Conservation (phyloP, 2,329 filamentous ascomycete species). For the Monascus ruber region DNA sequence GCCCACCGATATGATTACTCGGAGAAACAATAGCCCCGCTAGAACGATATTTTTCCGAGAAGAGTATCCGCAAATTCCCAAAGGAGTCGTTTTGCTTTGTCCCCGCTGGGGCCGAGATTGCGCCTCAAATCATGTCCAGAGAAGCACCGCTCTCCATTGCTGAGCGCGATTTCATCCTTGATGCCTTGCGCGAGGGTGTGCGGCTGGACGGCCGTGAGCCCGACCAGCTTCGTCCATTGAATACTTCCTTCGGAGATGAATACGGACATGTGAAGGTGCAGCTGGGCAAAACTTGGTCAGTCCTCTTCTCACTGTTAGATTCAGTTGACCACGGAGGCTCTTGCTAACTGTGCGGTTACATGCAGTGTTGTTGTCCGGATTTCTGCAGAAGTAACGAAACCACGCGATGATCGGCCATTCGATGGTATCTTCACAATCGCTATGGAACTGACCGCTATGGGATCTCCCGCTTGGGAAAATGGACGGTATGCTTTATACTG, state of each 20-base stretch:
- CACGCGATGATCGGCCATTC: conserved; percentile 79
- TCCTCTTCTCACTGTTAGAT: background rate
- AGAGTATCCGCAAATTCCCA: conserved; percentile 7
- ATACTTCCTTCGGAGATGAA: conserved; percentile 76
- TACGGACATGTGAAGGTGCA: conserved; percentile 81
- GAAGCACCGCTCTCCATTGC: conserved; percentile 84
- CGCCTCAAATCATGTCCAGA: conserved; percentile 58
- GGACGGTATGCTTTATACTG: conserved; percentile 45
- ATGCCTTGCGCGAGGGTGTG: conserved; percentile 69
- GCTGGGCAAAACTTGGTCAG: conserved; percentile 79
- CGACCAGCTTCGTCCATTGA: conserved; percentile 67
- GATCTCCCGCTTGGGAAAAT: conserved; percentile 78
- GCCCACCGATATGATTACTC: background rate
- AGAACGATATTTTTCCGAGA: background rate
- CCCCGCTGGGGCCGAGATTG: conserved; percentile 14
- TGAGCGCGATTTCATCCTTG: conserved; percentile 73
- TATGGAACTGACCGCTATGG: conserved; percentile 85
- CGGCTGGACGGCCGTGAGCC: conserved; percentile 74
- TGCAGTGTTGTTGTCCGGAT: conserved; percentile 69
- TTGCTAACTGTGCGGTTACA: background rate
- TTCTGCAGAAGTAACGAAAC: conserved; percentile 77
- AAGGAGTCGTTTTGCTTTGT: conserved; percentile 7
- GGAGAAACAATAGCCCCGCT: conserved; percentile 1
- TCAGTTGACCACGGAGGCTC: background rate
- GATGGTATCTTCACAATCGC: conserved; percentile 91